These are phyloP conservation scores for Raffaelea deltoideospora DNA, from an alignment of 2,329 filamentous ascomycete genomes.

Conservation along the genomic window DNA sequence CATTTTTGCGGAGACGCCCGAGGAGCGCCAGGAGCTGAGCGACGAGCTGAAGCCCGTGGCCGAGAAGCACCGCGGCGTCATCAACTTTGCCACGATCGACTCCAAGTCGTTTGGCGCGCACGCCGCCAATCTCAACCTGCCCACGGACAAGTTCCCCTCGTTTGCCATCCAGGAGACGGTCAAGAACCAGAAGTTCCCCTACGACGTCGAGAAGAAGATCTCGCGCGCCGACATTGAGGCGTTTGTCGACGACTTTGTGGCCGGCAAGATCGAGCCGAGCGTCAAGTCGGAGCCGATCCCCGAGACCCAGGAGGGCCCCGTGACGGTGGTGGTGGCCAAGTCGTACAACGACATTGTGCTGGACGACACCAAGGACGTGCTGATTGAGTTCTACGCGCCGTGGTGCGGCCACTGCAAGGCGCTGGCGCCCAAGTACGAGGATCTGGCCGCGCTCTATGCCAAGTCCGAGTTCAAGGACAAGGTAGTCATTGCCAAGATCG, in stretches of 20 bases:
- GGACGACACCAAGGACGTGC: conserved; percentile 89
- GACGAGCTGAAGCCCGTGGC: conserved; percentile 72
- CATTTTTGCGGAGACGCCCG: conserved; percentile 85
- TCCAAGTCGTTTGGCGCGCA: conserved; percentile 89
- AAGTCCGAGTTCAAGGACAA: conserved; percentile 65
- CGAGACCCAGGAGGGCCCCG: conserved; percentile 80
- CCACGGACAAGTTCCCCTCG: conserved; percentile 85
- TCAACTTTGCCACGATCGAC: conserved; percentile 98
- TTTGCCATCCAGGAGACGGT: conserved; percentile 93
- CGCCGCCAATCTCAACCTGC: conserved; percentile 92
- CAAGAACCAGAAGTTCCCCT: conserved; percentile 97
- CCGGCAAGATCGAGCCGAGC: conserved; percentile 83
- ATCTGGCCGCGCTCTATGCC: conserved; percentile 67
- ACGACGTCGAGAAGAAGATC: conserved; percentile 69
- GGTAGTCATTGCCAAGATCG: conserved; percentile 92
- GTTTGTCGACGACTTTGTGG: conserved; percentile 74
- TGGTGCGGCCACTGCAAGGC: conserved; percentile 99
- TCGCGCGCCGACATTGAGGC: conserved; percentile 53
- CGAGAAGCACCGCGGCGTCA: conserved; percentile 78
- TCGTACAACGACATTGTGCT: conserved; percentile 86
- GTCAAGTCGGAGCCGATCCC: conserved; percentile 98
- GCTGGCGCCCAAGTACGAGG: conserved; percentile 91
- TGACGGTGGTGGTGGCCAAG: conserved; percentile 80
- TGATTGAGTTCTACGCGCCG: conserved; percentile 96
- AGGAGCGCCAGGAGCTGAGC: conserved; percentile 72